Evolutionary conservation across 2,329 filamentous ascomycete species (phyloP), one percentile per base, ranked within the genome.

Genomic region (Aaosphaeria pasadenensis): DNA sequence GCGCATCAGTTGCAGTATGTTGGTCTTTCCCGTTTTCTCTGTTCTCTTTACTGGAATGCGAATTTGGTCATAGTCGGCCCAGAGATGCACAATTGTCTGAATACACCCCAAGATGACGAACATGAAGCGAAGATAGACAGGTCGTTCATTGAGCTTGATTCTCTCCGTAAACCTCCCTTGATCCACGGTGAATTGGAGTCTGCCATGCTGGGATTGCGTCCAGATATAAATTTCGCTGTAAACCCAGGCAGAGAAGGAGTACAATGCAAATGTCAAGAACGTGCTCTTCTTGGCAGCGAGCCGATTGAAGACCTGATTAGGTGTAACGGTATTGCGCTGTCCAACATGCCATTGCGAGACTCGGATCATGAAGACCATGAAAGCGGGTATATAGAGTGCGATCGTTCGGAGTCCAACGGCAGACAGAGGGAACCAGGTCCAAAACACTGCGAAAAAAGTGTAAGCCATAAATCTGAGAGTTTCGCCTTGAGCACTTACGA

Each of bases 381-480:
- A 81, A 51, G 83, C 84, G 58, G 86, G 87, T 52, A 88, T 74
- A 73, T 91, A 92, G 54, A 96, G 81, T 53, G 90, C 78, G 11
- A 86, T 66, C 5, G 89, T 82, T 58, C 91, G 87, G 47, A 95
- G 70, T 50, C 89, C 90, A 40, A 87, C 83, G 47, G 79, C 78
- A 44, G 90, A 88, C 36, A 96, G 61, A 28, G 91, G 91, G 57
- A 95, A 90, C 87, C 89, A 92, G 59, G 85, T 77, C 91, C 90
- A 96, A 52, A 96, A 74, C 44, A 84, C 89, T 92, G 58, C 9
- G 17, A 24, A 24, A 24, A 24, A 24, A 24, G 17, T 24, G 17
- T 24, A 24, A 24, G 32, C 44, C n/a, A 2, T 36, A 33, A 9
- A 13, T 36, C 33, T 9, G 33, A 9, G n/a, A 36, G 33, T 24